A percentile compares a stretch with the other conserved stretches of the same genome.
Evolutionary conservation across 1,284 basidiomycete genomes (phyloP).

Genomic region (Phenoliferia sp.): DNA sequence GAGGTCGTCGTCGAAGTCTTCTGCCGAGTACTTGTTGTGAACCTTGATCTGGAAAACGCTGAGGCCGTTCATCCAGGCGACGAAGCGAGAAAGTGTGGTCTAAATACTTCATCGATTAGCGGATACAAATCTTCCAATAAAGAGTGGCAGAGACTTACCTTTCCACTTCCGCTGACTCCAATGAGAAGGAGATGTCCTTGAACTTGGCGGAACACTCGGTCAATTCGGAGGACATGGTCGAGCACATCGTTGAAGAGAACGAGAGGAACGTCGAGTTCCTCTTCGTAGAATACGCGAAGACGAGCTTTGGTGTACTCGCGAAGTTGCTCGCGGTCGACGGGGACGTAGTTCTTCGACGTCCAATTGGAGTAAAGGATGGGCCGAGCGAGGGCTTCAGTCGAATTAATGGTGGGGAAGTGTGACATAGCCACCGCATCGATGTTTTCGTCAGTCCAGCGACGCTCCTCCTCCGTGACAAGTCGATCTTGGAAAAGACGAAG

Average conservation of each 20-base stretch:
- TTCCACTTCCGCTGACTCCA: constrained; percentile 95
- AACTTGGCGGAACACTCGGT: constrained; percentile 97
- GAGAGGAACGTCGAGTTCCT: constrained; percentile 95
- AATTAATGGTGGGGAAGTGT: constrained; percentile 88
- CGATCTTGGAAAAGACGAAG: constrained; percentile 97
- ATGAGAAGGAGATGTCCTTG: constrained; percentile 95
- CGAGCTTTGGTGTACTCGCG: constrained; percentile 96
- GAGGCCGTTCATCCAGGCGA: constrained; percentile 99
- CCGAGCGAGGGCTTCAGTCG: constrained; percentile 71
- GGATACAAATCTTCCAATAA: background rate
- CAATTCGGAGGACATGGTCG: constrained; percentile 94
- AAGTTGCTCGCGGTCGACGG: constrained; percentile 86
- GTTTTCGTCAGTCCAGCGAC: constrained; percentile 88
- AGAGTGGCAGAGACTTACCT: constrained; percentile 55
- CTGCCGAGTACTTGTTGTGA: constrained; percentile 95
- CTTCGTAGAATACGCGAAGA: constrained; percentile 90
- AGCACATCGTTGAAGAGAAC: constrained; percentile 98
- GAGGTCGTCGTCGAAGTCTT: constrained; percentile 97
- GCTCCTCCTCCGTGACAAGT: constrained; percentile 85
- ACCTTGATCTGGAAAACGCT: constrained; percentile 99
- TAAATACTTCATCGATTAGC: constrained; percentile 41
- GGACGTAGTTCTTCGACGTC: constrained; percentile 96
- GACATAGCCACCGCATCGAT: constrained; percentile 79
- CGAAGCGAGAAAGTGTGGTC: constrained; percentile 97
- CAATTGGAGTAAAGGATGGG: constrained; percentile 98